Evolutionary conservation across 176 grass and related monocot genomes (phyloP), one percentile per base, ranked within the genome.

Genomic region (Oryza nivara): DNA sequence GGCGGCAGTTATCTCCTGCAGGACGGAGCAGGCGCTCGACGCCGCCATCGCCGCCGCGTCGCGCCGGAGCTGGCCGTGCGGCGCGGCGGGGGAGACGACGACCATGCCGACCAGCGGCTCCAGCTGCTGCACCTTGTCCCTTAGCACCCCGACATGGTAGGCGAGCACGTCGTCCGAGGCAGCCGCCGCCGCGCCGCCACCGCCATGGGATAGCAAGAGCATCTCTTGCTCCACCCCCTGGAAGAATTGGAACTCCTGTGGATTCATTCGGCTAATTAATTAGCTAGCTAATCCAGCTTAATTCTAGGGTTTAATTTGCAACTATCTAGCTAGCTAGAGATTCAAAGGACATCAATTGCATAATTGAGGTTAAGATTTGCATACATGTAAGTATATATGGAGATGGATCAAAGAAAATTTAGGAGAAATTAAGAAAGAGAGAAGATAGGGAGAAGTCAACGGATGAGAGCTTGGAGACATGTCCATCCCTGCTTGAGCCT

Each of bases 51-150:
- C 28, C 28, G 11, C 19, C 4, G 77, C 77, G 22, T 45, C 60
- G 1, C 17, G 63, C 23, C 23, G 63, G 63, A 44, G 60, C 1
- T 66, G 40, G 5, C 7, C 40, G 36, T 51, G 44, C 11, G 26
- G 19, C 6, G 26, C 46, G 63, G 41, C 14, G 41, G 76, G 76
- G 6, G 77, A 79, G 65, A 70, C 30, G 65, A 70, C 30, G 66
- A 70, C 78, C 78, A 70, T 70, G 45, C 46, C 65, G 45, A 80
- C 78, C 28, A 80, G 17, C 1, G 78, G 78, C 28, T 80, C 78
- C 4, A 80, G 78, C 78, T 80, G 66, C 65, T 69, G 78, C 1
- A 80, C 78, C 66, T 70, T 80, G 66, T 70, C 46, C 6, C 19
- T 17, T 28, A 70, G 19, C 28, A 80, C 28, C 3, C 11, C 10